These are phyloP conservation scores for Nannizziopsis barbatae DNA, from an alignment of 2,329 filamentous ascomycete genomes.

Conservation along the genomic window DNA sequence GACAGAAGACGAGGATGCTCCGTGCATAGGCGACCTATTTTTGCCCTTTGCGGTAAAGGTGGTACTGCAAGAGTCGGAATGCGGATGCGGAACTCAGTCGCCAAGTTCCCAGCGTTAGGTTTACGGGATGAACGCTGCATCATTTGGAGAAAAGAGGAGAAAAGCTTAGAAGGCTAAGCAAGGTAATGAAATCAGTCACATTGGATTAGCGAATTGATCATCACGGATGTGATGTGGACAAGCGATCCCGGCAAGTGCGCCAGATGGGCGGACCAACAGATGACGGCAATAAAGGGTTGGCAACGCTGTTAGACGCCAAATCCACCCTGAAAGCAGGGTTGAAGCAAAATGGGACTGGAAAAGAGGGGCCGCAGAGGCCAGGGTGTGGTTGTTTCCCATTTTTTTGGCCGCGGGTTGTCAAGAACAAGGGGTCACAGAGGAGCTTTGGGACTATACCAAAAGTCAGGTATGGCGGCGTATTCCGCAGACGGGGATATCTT, in stretches of 20 bases:
- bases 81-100: slow-evolving; percentile 3
- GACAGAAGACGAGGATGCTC: background rate
- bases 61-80: slow-evolving; percentile 4
- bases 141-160: background rate
- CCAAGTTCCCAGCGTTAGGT: slow-evolving; percentile 7
- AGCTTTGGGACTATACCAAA: background rate
- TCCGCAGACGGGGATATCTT: background rate
- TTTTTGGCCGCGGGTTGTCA: background rate
- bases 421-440: background rate
- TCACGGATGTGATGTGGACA: slow-evolving; percentile 7
- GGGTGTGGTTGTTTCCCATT: background rate
- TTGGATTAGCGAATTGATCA: slow-evolving; percentile 4
- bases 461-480: background rate
- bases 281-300: background rate
- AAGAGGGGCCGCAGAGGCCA: background rate
- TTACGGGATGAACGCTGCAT: slow-evolving; percentile 10
- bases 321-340: slow-evolving; percentile 3
- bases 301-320: slow-evolving; percentile 1
- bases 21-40: no score
- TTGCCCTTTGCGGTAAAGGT: background rate
- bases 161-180: background rate
- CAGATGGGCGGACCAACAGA: slow-evolving; percentile 1
- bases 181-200: slow-evolving; percentile 9
- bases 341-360: background rate
- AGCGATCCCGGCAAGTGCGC: slow-evolving; percentile 6